phyloP scores from a whole-genome alignment of 805 yeast genomes.

The Yarrowia sp. region DNA sequence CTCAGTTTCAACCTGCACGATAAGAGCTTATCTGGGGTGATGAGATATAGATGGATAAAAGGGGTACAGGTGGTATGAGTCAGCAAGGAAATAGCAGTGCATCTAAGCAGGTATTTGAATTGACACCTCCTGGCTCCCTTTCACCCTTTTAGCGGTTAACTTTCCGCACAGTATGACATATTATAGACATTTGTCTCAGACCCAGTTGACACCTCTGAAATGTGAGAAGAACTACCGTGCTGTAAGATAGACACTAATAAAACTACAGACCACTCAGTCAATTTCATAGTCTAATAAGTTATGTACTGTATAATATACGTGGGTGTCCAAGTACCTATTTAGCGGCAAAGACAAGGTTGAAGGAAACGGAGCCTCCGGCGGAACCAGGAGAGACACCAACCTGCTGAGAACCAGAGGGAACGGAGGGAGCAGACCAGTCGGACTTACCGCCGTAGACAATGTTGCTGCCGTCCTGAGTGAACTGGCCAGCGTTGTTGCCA shows the following conservation, averaged over 20 bases:
- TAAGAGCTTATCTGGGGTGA: constrained; percentile 21
- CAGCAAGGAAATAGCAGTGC: too few species aligned
- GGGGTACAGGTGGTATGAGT: too few species aligned
- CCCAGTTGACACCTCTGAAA: too few species aligned
- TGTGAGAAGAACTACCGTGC: too few species aligned
- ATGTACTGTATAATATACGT: constrained; percentile 10
- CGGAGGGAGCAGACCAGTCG: constrained; percentile 63
- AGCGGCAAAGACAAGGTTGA: constrained; percentile 51
- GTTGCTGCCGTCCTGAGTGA: constrained; percentile 56
- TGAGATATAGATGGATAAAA: too few species aligned
- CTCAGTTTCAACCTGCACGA: constrained; percentile 6
- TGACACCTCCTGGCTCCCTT: too few species aligned
- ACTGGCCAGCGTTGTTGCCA: constrained; percentile 59
- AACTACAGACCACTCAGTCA: too few species aligned
- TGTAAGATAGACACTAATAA: too few species aligned
- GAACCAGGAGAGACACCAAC: constrained; percentile 58
- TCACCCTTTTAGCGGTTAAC: too few species aligned
- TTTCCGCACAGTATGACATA: too few species aligned
- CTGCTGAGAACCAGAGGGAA: constrained; percentile 57
- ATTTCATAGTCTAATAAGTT: constrained; percentile 8
- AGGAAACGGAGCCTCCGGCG: constrained; percentile 50
- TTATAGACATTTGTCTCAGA: too few species aligned
- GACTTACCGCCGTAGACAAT: constrained; percentile 68
- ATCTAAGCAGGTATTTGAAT: too few species aligned
- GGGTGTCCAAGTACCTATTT: neutral